Percentiles rank a stretch among this genome's conserved stretches.
phyloP scores from a whole-genome alignment of 768 basidiomycete species.

The Mycena polygramma region DNA sequence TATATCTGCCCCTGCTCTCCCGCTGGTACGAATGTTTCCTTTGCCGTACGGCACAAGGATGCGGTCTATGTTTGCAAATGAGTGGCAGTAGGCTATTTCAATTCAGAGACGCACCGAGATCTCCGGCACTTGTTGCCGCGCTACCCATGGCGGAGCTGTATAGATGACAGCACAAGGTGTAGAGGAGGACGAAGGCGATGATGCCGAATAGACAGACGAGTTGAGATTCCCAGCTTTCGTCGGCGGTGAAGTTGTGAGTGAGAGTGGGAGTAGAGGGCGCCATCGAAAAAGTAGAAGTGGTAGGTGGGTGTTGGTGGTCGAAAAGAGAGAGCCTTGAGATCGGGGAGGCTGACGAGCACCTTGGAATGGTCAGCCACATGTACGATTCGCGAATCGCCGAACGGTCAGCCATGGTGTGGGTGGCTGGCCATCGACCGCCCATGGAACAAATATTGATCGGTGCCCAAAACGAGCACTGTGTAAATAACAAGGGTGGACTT shows the following conservation, averaged over 20 bases:
- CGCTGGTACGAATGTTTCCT: not conserved
- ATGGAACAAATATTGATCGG: no score
- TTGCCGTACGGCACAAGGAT: not conserved
- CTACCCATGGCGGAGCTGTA: not conserved
- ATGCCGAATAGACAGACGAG: constrained; percentile 13
- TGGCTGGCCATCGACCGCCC: no score
- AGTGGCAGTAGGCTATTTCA: not conserved
- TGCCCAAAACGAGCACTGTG: no score
- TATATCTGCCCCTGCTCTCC: no score
- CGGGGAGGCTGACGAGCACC: not conserved
- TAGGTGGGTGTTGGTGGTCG: not conserved
- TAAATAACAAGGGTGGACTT: no score
- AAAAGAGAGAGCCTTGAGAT: not conserved
- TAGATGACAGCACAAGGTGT: constrained; percentile 5
- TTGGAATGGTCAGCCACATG: not conserved
- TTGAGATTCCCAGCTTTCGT: constrained; percentile 4
- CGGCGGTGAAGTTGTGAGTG: not conserved
- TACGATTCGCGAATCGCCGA: no score
- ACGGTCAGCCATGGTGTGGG: no score
- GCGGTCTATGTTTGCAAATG: not conserved
- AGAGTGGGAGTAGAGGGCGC: not conserved
- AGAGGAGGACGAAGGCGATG: constrained; percentile 2
- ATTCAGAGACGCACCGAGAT: not conserved
- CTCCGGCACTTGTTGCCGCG: not conserved
- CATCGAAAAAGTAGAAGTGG: not conserved